Evolutionary conservation across 2,329 filamentous ascomycete species (phyloP), one percentile per base, ranked within the genome.

Genomic region (Myriosclerotinia scirpicola): DNA sequence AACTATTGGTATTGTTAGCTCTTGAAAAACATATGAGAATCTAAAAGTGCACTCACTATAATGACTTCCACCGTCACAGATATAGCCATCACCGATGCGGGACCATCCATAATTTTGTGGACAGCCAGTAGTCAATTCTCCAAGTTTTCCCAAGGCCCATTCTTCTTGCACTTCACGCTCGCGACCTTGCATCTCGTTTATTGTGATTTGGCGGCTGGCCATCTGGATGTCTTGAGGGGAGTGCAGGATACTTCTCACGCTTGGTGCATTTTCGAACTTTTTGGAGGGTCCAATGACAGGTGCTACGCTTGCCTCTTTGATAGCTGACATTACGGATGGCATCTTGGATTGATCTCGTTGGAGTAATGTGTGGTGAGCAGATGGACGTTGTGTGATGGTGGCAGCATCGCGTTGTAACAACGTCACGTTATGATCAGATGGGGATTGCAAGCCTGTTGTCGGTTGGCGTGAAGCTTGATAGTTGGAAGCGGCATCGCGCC

Each of bases 131-230:
- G 14, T 58, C 54, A 38, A 58, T 59, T 62, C 40, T 15, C 14
- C 30, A 1, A 73, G 65, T 11, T 62, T 64, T 12, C 34, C 26
- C 22, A 65, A 56, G 0, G 69, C 71, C 71, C 71, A 73, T 20
- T 38, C 11, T 7, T 74, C 71, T 68, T 73, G 71, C 26, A 60
- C 50, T 11, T 60, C 12, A 1, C 66, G 65, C 26, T 71, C 69
- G 1, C 38, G 7, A 0, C 56, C 55, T 5, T 66, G 14, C 17
- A 73, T 30, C 3, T 22, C 54, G 11, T 62, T 52, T 40, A 70
- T 63, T 0, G 53, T 38, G 2, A 55, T 58, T 67, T 73, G 72
- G 1, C 67, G 67, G 3, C 36, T 26, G 6, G 70, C 72, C 68
- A 71, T 73, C 52, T 68, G 22, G 15, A 65, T 54, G 11, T 69